Evolutionary conservation across 2,329 filamentous ascomycete genomes (phyloP).

Genomic region (Beauveria sp.): DNA sequence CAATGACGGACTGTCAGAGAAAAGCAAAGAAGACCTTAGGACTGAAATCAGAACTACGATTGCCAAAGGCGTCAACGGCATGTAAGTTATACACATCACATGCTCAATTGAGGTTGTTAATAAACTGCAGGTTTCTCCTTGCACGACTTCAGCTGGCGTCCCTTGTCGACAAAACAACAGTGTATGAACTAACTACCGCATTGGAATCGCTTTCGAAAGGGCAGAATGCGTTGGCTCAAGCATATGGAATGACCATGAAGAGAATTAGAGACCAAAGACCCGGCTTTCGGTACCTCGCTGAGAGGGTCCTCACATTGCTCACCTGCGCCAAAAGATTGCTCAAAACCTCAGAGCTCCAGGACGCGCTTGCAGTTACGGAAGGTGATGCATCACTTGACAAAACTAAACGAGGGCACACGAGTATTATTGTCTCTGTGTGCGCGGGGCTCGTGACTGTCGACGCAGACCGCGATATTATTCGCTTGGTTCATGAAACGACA

Average conservation of each 20-base stretch:
- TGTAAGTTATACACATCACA: too few relatives aligned
- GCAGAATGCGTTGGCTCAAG: slow-evolving; percentile 21
- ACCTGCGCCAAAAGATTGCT: slow-evolving; percentile 26
- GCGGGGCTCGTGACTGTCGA: slow-evolving; percentile 32
- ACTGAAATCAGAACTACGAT: background rate
- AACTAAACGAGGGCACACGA: slow-evolving; percentile 16
- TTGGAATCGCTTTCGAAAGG: slow-evolving; percentile 1
- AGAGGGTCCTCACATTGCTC: slow-evolving; percentile 33
- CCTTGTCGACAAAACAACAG: slow-evolving; percentile 17
- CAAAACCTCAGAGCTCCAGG: slow-evolving; percentile 25
- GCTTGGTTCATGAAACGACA: slow-evolving; percentile 22
- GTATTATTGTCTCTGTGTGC: slow-evolving; percentile 25
- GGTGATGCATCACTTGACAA: slow-evolving; percentile 20
- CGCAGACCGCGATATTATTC: slow-evolving; percentile 25
- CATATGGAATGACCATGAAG: slow-evolving; percentile 33
- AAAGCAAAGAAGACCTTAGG: background rate
- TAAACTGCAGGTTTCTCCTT: too few relatives aligned
- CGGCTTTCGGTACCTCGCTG: slow-evolving; percentile 19
- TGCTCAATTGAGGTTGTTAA: background rate
- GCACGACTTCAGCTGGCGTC: slow-evolving; percentile 1
- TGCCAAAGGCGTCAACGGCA: too few relatives aligned
- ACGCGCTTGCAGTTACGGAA: slow-evolving; percentile 30
- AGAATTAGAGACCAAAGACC: slow-evolving; percentile 29
- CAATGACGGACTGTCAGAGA: background rate
- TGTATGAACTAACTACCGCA: slow-evolving; percentile 17